These are phyloP conservation scores for Turritis glabra DNA, from an alignment of 345 rosid genomes.

Conservation along the genomic window DNA sequence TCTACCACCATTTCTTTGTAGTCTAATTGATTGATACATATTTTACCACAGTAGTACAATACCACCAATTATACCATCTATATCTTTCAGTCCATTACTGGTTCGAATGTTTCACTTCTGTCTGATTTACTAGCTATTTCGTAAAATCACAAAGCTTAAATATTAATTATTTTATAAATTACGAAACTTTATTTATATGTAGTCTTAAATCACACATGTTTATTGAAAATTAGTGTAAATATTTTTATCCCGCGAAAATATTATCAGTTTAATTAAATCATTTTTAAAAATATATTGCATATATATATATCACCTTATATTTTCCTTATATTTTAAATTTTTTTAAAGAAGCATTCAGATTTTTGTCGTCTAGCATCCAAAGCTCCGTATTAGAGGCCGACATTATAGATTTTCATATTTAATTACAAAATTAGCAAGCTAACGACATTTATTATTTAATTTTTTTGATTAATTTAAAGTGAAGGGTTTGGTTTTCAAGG, in stretches of 20 bases:
- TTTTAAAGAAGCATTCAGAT: slow-evolving; percentile 16
- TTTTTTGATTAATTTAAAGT: slow-evolving; percentile 15
- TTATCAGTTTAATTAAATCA: neutral
- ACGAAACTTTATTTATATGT: too few relatives aligned
- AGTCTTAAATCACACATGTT: neutral
- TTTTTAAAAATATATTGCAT: neutral
- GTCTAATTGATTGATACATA: neutral
- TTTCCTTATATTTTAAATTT: neutral
- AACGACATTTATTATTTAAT: neutral
- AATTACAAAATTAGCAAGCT: slow-evolving; percentile 7
- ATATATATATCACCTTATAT: neutral
- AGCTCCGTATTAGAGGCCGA: slow-evolving; percentile 39
- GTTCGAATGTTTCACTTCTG: neutral
- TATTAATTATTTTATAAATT: too few relatives aligned
- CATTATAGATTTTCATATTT: slow-evolving; percentile 30
- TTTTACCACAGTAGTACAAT: neutral
- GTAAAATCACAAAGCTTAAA: neutral
- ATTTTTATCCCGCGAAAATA: neutral
- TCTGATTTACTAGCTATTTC: neutral
- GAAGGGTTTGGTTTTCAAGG: slow-evolving; percentile 37
- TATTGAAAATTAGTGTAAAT: neutral
- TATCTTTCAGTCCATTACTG: neutral
- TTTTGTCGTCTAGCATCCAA: slow-evolving; percentile 37
- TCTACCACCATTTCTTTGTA: too few relatives aligned
- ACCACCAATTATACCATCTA: neutral